Percentiles rank a stretch among this genome's conserved stretches.
phyloP scores from a whole-genome alignment of 2,329 filamentous ascomycete genomes.

The Xylariaceae sp. region DNA sequence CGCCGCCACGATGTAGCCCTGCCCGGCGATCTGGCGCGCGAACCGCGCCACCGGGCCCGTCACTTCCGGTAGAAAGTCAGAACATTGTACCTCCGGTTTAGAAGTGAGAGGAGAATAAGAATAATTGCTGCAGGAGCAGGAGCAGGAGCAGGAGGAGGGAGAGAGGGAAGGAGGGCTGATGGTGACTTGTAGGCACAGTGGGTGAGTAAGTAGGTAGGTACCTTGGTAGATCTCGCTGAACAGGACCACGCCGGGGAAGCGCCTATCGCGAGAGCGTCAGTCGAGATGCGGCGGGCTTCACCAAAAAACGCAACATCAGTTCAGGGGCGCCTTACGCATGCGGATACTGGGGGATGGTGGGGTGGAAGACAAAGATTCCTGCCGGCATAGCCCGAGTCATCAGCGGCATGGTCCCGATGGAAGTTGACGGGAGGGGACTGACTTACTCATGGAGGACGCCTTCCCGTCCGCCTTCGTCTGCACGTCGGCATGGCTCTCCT shows the following conservation, averaged over 20 bases:
- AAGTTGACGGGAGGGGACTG: too few relatives aligned
- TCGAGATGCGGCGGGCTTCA: too few relatives aligned
- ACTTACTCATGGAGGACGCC: conserved; percentile 45
- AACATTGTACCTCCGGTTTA: too few relatives aligned
- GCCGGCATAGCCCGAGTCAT: conserved; percentile 1
- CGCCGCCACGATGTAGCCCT: conserved; percentile 88
- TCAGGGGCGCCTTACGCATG: conserved; percentile 69
- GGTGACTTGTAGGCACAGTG: background rate
- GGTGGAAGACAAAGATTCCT: conserved; percentile 89
- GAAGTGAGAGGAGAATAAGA: too few relatives aligned
- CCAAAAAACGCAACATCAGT: too few relatives aligned
- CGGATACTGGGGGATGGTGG: conserved; percentile 75
- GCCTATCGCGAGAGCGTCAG: too few relatives aligned
- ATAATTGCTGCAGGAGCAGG: too few relatives aligned
- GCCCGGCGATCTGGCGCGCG: conserved; percentile 81
- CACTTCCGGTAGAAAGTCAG: too few relatives aligned
- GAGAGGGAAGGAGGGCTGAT: too few relatives aligned
- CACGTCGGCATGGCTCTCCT: conserved; percentile 45
- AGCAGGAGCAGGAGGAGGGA: too few relatives aligned
- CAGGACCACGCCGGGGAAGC: conserved; percentile 77
- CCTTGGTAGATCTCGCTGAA: conserved; percentile 97
- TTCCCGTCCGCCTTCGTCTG: conserved; percentile 44
- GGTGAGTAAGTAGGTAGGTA: conserved; percentile 41
- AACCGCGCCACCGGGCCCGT: conserved; percentile 87
- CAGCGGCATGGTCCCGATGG: background rate